Evolutionary conservation across 441 rosid species (phyloP), one percentile per base, ranked within the genome.

Genomic region (Gossypium aridum): DNA sequence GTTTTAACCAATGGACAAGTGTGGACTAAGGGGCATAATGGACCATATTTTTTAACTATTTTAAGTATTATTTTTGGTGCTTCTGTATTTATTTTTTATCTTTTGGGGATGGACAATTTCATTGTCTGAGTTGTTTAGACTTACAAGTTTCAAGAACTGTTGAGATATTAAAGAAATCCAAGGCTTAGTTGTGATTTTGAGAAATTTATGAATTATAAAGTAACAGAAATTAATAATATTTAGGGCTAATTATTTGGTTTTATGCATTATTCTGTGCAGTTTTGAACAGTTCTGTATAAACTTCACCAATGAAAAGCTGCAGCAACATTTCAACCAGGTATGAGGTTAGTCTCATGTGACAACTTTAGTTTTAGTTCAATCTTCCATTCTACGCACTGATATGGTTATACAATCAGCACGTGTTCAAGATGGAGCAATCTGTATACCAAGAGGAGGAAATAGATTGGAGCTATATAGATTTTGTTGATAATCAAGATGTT

Each of bases 301-400:
- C 69, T 85, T 79, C 81, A 88, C 94, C 47, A 90, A 90, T 64
- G 92, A 90, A 76, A 90, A 87, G 85, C 71, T 90, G 78, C 94
- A 90, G 72, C 94, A 90, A 62, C 92, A 90, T 90, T 90, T 90
- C 87, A 90, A 90, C 85, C 92, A 90, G 92, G 94, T 88, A 90
- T 69, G 85, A 85, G 86, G 84, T 81, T 78, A 85, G 84, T 82
- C 81, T 64, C 79, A 72, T 79, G 81, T 80, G 67, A 74, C 55
- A 75, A 73, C 60, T 69, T 70, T 28, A 45, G 71, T 70, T 65
- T 81, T 76, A 67, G 71, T 71, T 76, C 57, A 54, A n/a, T 45
- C 71, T 63, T 74, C 12, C 73, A 71, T 54, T 73, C 20, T 63
- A 67, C 78, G 72, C 83, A 77, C 71, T 79, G 62, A 80, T 23